phyloP scores from a whole-genome alignment of 1,139 yeast species.

The Spathaspora sp. region DNA sequence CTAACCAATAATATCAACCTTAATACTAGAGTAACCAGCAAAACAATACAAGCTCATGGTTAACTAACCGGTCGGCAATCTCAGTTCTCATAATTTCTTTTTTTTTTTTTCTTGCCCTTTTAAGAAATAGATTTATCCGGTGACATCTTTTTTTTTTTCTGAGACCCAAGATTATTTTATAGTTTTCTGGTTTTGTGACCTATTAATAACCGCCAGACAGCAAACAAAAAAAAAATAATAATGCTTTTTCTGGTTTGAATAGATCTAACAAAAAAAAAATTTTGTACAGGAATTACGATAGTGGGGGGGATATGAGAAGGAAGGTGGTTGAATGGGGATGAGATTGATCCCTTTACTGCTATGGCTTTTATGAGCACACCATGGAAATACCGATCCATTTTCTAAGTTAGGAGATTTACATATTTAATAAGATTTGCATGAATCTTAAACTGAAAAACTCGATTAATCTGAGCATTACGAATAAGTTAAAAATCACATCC shows the following conservation, averaged over 20 bases:
- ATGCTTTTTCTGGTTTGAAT: neutral
- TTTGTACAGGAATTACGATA: neutral
- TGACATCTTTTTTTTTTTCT: neutral
- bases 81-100: neutral
- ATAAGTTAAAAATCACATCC: too few species aligned
- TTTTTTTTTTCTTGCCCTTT: neutral
- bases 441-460: too few species aligned
- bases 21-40: too few species aligned
- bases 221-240: neutral
- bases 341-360: neutral
- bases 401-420: too few species aligned
- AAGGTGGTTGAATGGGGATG: neutral
- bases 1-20: too few species aligned
- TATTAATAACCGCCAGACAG: neutral
- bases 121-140: neutral
- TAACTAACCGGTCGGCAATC: neutral
- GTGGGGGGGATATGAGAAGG: neutral
- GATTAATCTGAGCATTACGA: too few species aligned
- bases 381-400: too few species aligned
- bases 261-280: neutral
- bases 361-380: too few species aligned
- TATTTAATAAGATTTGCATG: too few species aligned
- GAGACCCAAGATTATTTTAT: neutral
- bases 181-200: neutral
- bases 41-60: neutral